phyloP scores from a whole-genome alignment of 352 stramenopile species.

The Pythium brachiatum region DNA sequence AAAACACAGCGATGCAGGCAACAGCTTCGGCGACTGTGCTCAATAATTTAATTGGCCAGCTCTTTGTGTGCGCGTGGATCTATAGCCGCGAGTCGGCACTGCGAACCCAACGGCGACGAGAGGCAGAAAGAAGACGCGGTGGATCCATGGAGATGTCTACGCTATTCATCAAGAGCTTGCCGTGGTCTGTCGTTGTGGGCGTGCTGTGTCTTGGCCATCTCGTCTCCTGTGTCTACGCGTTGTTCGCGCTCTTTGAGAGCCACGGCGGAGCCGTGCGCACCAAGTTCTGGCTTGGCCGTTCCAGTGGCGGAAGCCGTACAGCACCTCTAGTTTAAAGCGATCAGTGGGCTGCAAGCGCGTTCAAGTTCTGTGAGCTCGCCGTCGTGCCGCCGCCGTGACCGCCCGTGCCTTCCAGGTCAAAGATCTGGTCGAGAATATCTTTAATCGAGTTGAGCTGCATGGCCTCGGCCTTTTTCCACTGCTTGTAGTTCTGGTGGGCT shows the following conservation, averaged over 20 bases:
- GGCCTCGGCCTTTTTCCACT: conserved; percentile 75
- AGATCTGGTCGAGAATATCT: conserved; percentile 78
- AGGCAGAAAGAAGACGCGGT: background rate
- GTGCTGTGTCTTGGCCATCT: conserved; percentile 58
- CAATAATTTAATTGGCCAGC: conserved; percentile 51
- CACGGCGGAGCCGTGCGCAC: conserved; percentile 43
- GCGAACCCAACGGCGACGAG: background rate
- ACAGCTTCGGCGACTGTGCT: conserved; percentile 23
- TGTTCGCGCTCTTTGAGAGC: conserved; percentile 71
- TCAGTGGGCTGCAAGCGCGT: background rate
- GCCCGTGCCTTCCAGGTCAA: conserved; percentile 39
- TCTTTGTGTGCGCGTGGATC: conserved; percentile 53
- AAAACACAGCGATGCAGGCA: background rate
- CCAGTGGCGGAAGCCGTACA: conserved; percentile 14
- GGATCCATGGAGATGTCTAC: background rate
- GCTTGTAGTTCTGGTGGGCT: conserved; percentile 79
- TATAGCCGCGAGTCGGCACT: conserved; percentile 36
- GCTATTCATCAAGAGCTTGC: conserved; percentile 7
- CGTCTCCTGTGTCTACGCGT: conserved; percentile 57
- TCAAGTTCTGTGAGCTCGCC: conserved; percentile 2
- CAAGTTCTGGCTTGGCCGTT: conserved; percentile 69
- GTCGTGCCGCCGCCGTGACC: background rate
- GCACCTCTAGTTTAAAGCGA: conserved; percentile 11
- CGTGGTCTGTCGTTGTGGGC: conserved; percentile 16
- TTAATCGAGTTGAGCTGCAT: conserved; percentile 86